These are phyloP conservation scores for Artomyces pyxidatus DNA, from an alignment of 768 basidiomycete genomes.

Conservation along the genomic window DNA sequence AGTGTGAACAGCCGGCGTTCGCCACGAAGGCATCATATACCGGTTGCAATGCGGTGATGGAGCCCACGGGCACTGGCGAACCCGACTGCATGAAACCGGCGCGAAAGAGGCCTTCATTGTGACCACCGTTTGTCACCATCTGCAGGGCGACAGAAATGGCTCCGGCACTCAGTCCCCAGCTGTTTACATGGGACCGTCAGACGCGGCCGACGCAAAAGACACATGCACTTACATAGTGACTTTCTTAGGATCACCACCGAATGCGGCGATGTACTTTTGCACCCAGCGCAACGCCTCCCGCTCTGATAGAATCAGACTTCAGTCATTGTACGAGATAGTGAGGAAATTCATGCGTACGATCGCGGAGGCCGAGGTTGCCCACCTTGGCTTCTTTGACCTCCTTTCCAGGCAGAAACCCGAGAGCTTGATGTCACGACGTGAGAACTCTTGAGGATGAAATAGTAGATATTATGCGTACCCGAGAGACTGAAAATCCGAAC, in stretches of 20 bases:
- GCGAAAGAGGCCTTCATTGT: slow-evolving; percentile 29
- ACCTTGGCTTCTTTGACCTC: slow-evolving; percentile 45
- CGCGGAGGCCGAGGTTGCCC: slow-evolving; percentile 56
- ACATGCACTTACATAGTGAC: slow-evolving; percentile 40
- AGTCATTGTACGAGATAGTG: not conserved
- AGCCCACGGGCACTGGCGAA: slow-evolving; percentile 23
- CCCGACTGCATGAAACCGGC: slow-evolving; percentile 38
- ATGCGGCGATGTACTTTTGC: slow-evolving; percentile 51
- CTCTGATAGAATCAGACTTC: slow-evolving; percentile 31
- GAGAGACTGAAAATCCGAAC: not conserved
- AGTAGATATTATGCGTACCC: not conserved
- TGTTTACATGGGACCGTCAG: slow-evolving; percentile 9
- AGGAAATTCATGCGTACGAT: slow-evolving; percentile 36
- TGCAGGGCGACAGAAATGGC: slow-evolving; percentile 38
- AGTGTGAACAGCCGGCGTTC: slow-evolving; percentile 10
- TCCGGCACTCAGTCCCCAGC: slow-evolving; percentile 47
- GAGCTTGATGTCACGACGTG: slow-evolving; percentile 22
- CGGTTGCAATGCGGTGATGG: slow-evolving; percentile 12
- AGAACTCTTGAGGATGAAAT: not conserved
- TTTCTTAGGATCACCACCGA: slow-evolving; percentile 56
- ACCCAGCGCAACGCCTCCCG: slow-evolving; percentile 55
- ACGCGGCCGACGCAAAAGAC: not conserved
- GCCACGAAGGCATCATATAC: slow-evolving; percentile 17
- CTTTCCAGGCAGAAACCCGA: slow-evolving; percentile 43
- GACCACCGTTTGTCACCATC: slow-evolving; percentile 31